Base-by-base conservation (phyloP, 495 filamentous ascomycete genomes). In the Aspergillus wentii region DNA sequence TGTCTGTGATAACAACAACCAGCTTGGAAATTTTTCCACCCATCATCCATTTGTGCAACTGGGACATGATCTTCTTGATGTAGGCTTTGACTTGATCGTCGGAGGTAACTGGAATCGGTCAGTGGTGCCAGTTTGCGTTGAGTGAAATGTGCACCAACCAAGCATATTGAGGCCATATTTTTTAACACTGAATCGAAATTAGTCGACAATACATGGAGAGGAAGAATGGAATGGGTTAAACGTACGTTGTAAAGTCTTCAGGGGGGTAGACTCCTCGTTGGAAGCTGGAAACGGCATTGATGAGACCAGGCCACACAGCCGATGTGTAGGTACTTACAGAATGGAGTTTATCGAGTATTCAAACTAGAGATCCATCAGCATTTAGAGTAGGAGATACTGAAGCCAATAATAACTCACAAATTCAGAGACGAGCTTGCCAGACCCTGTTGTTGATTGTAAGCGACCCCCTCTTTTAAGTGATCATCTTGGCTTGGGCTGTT, bases 91-190 rank as follows among this genome's bases (percentile, higher is more conserved):
- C 92, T 60, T 97, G 89, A 68, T 97, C 92, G 64, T 98, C 92
- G 40, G 86, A 80, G 13, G 92, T 88, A 25, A 96, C 88, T 80
- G 40, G 10, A 8, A 7, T 32, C 25, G 37, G 46, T 47, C 17
- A 45, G 26, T 43, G 30, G 8, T n/a, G 19, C 13, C 9, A 3
- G 3, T 13, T 15, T 14, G 9, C 30, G 21, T 14, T 21, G 25
- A 18, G 22, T 11, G 10, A 30, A 18, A 26, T 3, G 35, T 10
- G 14, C 9, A 61, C 71, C 41, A 64, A 84, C 80, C 78, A 26
- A 96, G 85, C 88, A 98, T 97, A 54, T 94, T 97, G 48, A 98
- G 80, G 51, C 94, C 94, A 80, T 98, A 98, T 72, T 98, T 98
- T 66, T 97, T 97, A 51, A 98, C 88, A 16, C 82, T 85, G 36